Evolutionary conservation across 2,329 filamentous ascomycete genomes (phyloP).

Genomic region (Stachybotrys echinatus): DNA sequence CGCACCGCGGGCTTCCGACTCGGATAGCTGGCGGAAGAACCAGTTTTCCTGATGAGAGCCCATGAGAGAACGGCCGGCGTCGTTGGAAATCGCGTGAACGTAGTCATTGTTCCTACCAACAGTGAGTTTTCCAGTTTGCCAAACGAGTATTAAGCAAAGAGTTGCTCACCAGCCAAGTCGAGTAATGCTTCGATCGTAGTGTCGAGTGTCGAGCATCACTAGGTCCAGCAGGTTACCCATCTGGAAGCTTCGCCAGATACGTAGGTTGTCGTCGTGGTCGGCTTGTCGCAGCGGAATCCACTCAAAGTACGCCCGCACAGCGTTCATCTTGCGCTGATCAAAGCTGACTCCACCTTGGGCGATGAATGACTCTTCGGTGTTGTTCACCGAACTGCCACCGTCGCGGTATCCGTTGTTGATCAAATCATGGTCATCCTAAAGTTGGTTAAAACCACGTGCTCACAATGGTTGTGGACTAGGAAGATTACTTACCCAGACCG

Average conservation of each 20-base stretch:
- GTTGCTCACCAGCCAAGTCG: constrained; percentile 22
- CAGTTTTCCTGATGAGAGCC: constrained; percentile 68
- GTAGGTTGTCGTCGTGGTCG: constrained; percentile 63
- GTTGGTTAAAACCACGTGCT: not conserved
- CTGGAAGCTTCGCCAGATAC: constrained; percentile 63
- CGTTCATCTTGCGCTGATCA: constrained; percentile 70
- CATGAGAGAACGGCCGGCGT: constrained; percentile 65
- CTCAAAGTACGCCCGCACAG: constrained; percentile 65
- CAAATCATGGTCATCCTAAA: constrained; percentile 33
- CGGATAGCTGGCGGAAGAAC: constrained; percentile 58
- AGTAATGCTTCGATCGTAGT: constrained; percentile 64
- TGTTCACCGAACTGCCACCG: constrained; percentile 55
- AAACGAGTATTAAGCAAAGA: too few relatives aligned
- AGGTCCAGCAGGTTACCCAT: constrained; percentile 63
- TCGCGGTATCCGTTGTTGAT: constrained; percentile 62
- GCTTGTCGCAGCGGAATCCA: constrained; percentile 49
- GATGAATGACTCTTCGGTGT: constrained; percentile 61
- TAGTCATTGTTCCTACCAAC: constrained; percentile 54
- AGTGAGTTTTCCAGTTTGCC: not conserved
- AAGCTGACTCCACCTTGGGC: constrained; percentile 49
- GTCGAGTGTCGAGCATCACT: constrained; percentile 63
- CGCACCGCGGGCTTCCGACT: constrained; percentile 58
- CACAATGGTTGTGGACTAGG: not conserved
- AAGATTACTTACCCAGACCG: constrained; percentile 27
- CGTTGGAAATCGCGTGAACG: constrained; percentile 55